Evolutionary conservation across 2,329 filamentous ascomycete genomes (phyloP), one percentile per base, ranked within the genome.

Genomic region (Paecilomyces niveus): DNA sequence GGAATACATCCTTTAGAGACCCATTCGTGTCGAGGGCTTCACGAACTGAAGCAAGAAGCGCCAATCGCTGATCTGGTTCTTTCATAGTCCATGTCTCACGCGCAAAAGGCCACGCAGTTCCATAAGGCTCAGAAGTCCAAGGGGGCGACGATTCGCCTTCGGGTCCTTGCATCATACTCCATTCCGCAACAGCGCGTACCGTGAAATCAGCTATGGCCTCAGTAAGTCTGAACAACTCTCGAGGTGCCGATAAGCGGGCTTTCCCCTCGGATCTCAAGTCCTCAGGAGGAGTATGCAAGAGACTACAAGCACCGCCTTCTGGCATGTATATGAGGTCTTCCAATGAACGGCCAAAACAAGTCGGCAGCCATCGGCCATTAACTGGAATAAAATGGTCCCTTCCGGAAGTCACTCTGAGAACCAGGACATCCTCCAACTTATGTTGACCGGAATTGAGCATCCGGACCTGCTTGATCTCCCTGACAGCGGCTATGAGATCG

Each of bases 301-400:
- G 79, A 58, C 89, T 89, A 4, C 94, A 88, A 3, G 92, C 91
- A 10, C 84, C 84, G 18, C 82, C 80, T 83, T 92, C 86, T 0
- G 94, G 92, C 3, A 97, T 85, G 18, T 88, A 85, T 54, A 95
- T 90, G 8, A 99, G 81, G 67, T 96, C 92, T 60, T 92, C 88
- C n/a, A 99, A 82, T 0, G 89, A 92, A 39, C 90, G 86, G 0
- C 90, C 90, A 54, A 97, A 89, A 65, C 87, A 89, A 0, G 90
- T 91, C 8, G 89, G 89, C 3, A 88, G 78, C 93, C 94, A 99
- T 1, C 76, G 78, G 0, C 84, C 94, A 24, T 84, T 86, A 0
- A 96, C 80, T 0, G 92, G 88, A 45, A 99, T 85, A 70, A 99
- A 99, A 69, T 97, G 89, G 67, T 99, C 94, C 54, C 92, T 84